Evolutionary conservation across 2,329 filamentous ascomycete species (phyloP).

Genomic region (Colletotrichum salicis): DNA sequence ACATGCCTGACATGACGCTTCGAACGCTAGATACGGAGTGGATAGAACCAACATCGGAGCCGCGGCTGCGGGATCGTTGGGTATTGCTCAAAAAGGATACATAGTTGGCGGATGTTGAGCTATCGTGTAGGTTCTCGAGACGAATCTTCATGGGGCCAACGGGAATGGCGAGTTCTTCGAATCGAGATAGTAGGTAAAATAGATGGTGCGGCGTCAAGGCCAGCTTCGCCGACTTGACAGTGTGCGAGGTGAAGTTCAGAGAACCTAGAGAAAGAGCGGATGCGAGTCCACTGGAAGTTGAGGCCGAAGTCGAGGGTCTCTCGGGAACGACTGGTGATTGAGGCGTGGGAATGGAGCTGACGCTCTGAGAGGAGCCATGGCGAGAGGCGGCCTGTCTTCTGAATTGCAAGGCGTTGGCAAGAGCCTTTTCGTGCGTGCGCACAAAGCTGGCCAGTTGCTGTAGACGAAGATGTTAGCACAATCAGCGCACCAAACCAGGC

Average conservation of each 20-base stretch:
- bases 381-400: slow-evolving; percentile 76
- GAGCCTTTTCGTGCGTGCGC: slow-evolving; percentile 94
- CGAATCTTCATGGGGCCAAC: slow-evolving; percentile 97
- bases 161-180: slow-evolving; percentile 89
- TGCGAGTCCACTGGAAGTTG: slow-evolving; percentile 80
- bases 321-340: slow-evolving; percentile 65
- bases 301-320: slow-evolving; percentile 72
- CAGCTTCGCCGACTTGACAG: slow-evolving; percentile 88
- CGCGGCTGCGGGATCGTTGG: slow-evolving; percentile 80
- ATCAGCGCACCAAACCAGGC: background rate
- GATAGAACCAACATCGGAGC: slow-evolving; percentile 88
- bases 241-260: slow-evolving; percentile 85
- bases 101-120: slow-evolving; percentile 87
- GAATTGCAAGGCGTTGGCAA: slow-evolving; percentile 93
- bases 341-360: slow-evolving; percentile 67
- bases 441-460: slow-evolving; percentile 97
- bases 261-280: slow-evolving; percentile 88
- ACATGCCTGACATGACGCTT: slow-evolving; percentile 98
- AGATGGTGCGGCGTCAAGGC: slow-evolving; percentile 95
- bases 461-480: slow-evolving; percentile 12
- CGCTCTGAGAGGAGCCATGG: slow-evolving; percentile 75
- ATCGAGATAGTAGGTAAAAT: slow-evolving; percentile 94
- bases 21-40: slow-evolving; percentile 96
- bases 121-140: slow-evolving; percentile 92
- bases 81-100: slow-evolving; percentile 92